phyloP scores from a whole-genome alignment of 345 rosid genomes.

The Psidium friedrichsthalianum region DNA sequence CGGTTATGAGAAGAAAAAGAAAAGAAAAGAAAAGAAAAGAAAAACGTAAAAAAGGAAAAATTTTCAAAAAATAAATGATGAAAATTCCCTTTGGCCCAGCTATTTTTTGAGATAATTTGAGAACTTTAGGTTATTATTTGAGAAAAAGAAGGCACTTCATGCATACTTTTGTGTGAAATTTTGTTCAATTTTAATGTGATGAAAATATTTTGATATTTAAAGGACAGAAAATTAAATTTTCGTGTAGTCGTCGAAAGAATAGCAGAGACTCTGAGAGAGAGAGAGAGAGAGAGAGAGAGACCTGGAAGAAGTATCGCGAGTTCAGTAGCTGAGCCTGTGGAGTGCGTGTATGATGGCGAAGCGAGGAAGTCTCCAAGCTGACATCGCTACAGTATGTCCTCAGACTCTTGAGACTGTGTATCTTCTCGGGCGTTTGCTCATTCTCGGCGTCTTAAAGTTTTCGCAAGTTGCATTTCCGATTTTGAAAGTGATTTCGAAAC shows the following conservation, averaged over 20 bases:
- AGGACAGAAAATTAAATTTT: too few relatives aligned
- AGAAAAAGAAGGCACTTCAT: too few relatives aligned
- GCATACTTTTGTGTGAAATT: too few relatives aligned
- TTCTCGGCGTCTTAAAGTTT: neutral
- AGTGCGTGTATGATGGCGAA: neutral
- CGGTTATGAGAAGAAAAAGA: fast-evolving
- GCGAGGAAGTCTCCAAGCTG: neutral
- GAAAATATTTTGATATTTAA: too few relatives aligned
- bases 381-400: neutral
- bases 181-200: too few relatives aligned
- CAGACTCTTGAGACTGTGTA: neutral
- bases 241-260: neutral
- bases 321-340: neutral
- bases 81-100: too few relatives aligned
- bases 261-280: neutral
- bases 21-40: too few relatives aligned
- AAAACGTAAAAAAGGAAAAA: too few relatives aligned
- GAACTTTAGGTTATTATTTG: too few relatives aligned
- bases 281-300: neutral
- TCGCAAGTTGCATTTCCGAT: neutral
- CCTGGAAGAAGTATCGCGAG: neutral
- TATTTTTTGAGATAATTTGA: too few relatives aligned
- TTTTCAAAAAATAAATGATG: too few relatives aligned
- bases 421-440: neutral
- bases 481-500: neutral